Base-by-base conservation (phyloP, 2,329 filamentous ascomycete species). In the Alternaria longipes region DNA sequence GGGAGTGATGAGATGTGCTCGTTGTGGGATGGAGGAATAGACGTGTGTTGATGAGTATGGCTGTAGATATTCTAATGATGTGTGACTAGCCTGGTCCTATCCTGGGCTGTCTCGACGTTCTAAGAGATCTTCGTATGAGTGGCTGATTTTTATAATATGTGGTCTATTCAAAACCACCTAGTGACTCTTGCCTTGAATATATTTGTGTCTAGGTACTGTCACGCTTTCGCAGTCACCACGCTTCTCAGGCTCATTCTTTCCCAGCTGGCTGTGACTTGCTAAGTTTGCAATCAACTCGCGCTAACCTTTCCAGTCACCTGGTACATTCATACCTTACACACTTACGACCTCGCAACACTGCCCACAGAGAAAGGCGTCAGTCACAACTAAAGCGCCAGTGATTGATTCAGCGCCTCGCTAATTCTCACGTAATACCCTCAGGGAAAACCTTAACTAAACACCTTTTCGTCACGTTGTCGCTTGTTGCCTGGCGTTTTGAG, bases 11-110 rank as follows among this genome's bases (percentile, higher is more conserved):
- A 20, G 30, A 50, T n/a, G 24, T 50, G 32, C 32, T 26, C 32
- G 36, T 26, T 44, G 18, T 44, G 38, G 32, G 51, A 30, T 28
- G n/a, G 38, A 32, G 5, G 3, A 18, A 8, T 42, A 44, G 51
- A 34, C 14, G 14, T 18, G 36, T 22, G 51, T 32, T 54, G 51
- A 44, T 54, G 51, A 54, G 40, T 26, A 54, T 44, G 51, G 51
- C 36, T 54, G 38, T 54, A 54, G 51, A 54, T 54, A 54, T 54
- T 54, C 44, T 54, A 54, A 54, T 54, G 24, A 44, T 54, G 38
- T 54, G 51, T 54, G 51, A 26, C 51, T 54, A 24, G 26, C 51
- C 46, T 50, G 30, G 46, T 30, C 18, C 11, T 44, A 26, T 32
- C 38, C 14, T 30, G 14, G 50, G 51, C 51, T 18, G 38, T 28